phyloP scores from a whole-genome alignment of 2,329 filamentous ascomycete genomes.

The Ascocoryne sarcoides region DNA sequence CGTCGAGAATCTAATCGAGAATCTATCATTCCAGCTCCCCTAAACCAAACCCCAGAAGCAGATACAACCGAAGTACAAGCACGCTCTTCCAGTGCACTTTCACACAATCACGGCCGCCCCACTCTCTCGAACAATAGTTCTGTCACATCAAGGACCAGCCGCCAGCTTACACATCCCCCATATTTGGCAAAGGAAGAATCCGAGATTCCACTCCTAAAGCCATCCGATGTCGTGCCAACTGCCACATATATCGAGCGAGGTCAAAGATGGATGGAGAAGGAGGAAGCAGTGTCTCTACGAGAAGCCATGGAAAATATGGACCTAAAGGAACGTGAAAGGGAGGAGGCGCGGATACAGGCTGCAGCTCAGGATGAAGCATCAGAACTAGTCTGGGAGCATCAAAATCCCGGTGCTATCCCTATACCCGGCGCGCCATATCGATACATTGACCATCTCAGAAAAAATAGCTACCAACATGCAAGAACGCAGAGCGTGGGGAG shows the following conservation, averaged over 20 bases:
- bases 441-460: constrained; percentile 61
- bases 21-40: constrained; percentile 24
- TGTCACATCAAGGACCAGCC: constrained; percentile 23
- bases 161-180: constrained; percentile 23
- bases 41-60: constrained; percentile 9
- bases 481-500: constrained; percentile 50
- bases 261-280: constrained; percentile 71
- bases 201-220: constrained; percentile 33
- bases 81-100: constrained; percentile 23
- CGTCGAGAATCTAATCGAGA: constrained; percentile 30
- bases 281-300: constrained; percentile 62
- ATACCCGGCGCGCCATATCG: constrained; percentile 55
- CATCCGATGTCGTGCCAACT: constrained; percentile 54
- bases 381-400: constrained; percentile 70
- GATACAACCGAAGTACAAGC: constrained; percentile 9
- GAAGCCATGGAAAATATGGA: constrained; percentile 69
- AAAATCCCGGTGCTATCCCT: constrained; percentile 47
- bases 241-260: constrained; percentile 66
- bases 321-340: constrained; percentile 41
- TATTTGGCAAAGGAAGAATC: not conserved
- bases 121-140: constrained; percentile 23
- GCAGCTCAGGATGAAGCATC: constrained; percentile 70
- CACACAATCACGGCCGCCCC: constrained; percentile 24
- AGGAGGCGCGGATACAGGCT: constrained; percentile 55
- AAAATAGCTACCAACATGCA: constrained; percentile 62